Evolutionary conservation across 805 yeast species (phyloP).

Genomic region (Teunomyces panamensis): DNA sequence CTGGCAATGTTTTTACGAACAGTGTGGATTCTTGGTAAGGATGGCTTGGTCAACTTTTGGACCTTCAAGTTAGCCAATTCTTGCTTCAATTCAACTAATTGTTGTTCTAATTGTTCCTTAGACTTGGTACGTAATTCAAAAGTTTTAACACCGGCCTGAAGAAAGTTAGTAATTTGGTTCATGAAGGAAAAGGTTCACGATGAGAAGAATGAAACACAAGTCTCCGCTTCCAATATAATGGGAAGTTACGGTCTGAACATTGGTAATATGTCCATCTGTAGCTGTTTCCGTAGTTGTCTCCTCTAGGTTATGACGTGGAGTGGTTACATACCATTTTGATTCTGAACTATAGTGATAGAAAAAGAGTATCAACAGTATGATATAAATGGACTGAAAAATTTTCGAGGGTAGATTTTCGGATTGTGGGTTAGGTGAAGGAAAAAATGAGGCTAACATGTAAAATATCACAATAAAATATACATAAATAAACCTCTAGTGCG

Average conservation of each 20-base stretch:
- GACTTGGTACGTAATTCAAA: constrained; percentile 96
- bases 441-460: neutral
- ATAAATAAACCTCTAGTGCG: neutral
- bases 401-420: constrained; percentile 4
- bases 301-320: neutral
- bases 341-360: constrained; percentile 9
- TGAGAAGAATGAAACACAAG: neutral
- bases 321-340: constrained; percentile 11
- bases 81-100: constrained; percentile 93
- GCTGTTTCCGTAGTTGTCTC: neutral
- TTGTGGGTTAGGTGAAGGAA: constrained; percentile 2
- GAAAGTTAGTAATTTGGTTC: constrained; percentile 1
- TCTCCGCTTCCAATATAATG: no score
- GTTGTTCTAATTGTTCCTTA: constrained; percentile 92
- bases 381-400: constrained; percentile 2
- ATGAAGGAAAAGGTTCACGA: neutral
- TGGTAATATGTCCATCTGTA: no score
- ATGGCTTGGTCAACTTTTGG: constrained; percentile 89
- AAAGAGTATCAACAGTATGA: constrained; percentile 5
- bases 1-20: constrained; percentile 99
- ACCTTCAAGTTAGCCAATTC: constrained; percentile 95
- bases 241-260: no score
- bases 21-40: constrained; percentile 93
- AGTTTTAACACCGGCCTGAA: constrained; percentile 85
- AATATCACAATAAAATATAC: neutral